Conservation (phyloP, 1,139 yeast species). For the Suhomyces yuchorum region DNA sequence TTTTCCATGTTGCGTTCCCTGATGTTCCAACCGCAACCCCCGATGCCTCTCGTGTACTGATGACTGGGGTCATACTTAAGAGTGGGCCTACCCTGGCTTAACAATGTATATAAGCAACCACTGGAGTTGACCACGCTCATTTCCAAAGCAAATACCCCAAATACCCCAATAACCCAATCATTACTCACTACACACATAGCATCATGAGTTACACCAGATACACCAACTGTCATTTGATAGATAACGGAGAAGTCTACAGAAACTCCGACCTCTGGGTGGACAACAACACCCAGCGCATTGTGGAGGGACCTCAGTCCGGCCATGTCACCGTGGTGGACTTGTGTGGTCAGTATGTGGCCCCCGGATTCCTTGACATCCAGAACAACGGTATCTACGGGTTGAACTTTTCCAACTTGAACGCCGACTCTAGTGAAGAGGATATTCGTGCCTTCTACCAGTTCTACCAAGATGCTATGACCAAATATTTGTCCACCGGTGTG, state of each 20-base stretch:
- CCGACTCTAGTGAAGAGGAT: conserved; percentile 39
- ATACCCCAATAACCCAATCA: background rate
- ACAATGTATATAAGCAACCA: background rate
- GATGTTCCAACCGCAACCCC: conserved; percentile 3
- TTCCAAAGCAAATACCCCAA: background rate
- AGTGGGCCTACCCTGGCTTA: background rate
- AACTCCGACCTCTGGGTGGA: conserved; percentile 51
- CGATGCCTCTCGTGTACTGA: conserved; percentile 2
- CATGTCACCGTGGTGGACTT: conserved; percentile 42
- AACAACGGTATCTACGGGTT: conserved; percentile 64
- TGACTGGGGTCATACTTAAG: conserved; percentile 1
- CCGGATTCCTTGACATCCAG: conserved; percentile 65
- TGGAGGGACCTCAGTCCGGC: conserved; percentile 26
- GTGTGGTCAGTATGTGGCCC: conserved; percentile 52
- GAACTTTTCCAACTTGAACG: conserved; percentile 50
- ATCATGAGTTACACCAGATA: conserved; percentile 28
- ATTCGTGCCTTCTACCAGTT: conserved; percentile 30
- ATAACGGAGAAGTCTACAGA: conserved; percentile 45
- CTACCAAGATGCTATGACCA: conserved; percentile 50
- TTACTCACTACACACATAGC: background rate
- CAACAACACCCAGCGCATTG: conserved; percentile 46
- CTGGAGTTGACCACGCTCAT: background rate
- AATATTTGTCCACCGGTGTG: conserved; percentile 56
- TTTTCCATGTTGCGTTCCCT: conserved; percentile 3
- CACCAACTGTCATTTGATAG: conserved; percentile 56